Base-by-base conservation (phyloP, 2,329 filamentous ascomycete species). In the Dactylellina haptotyla region DNA sequence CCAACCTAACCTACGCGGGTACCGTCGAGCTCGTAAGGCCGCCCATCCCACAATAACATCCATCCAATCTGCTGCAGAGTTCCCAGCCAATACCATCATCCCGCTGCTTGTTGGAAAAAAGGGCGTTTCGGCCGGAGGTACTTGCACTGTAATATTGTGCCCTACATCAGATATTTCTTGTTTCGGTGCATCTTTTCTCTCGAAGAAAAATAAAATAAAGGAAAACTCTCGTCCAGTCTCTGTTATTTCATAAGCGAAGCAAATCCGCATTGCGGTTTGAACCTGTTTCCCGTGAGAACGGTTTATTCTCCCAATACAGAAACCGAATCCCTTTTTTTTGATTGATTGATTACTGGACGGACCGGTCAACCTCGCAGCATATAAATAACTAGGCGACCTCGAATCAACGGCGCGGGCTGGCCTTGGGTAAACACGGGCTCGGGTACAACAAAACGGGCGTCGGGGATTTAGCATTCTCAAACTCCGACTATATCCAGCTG, bases 401-500 rank as follows among this genome's bases (percentile, higher is more conserved):
- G 54, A 56, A 34, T 32, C 18, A 20, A 43, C 51, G 50, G 50
- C 50, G 26, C 30, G 39, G 30, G 18, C 50, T 69, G 20, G 45
- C 53, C 43, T 59, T 57, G 63, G 53, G 30, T 48, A 26, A 26
- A 48, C 54, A 46, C 67, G 67, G 67, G 30, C 14, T 72, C 59
- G 67, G 67, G 59, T 65, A 28, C 67, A 72, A 65, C 34, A 70
- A 20, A 8, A 34, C 43, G 53, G 28, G 67, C 67, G 67, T 72
- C 67, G 67, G 67, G 61, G 67, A 72, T 65, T 72, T 72, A 59
- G 53, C 54, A 16, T n/a, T 16, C 54, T 65, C 61, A 73, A 73
- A 73, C 61, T 66, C 69, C 69, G 69, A 73, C 39, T 72, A 73
- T 73, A 73, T 66, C 57, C 57, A 63, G 41, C 56, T 28, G n/a